Base-by-base conservation (phyloP, 1,284 basidiomycete genomes). In the Ustilago xerochloae region DNA sequence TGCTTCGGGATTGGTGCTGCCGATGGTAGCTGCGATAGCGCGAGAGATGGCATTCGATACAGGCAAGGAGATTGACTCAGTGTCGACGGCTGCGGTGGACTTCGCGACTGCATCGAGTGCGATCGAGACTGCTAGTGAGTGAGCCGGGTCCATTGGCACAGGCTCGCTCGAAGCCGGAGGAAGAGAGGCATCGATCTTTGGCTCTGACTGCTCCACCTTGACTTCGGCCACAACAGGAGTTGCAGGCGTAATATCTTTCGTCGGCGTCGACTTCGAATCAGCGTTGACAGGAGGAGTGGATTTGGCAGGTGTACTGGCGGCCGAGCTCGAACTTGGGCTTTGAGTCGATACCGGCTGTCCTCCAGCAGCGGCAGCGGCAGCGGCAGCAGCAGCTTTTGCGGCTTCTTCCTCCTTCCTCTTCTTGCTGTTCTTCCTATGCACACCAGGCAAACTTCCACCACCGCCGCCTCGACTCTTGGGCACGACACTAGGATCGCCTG, bases 381-480 rank as follows among this genome's bases (percentile, higher is more conserved):
- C 52, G 20, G 39, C 47, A 12, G 51, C 51, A 0, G 57, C 56
- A 10, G 47, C 71, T n/a, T 56, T 63, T 0, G 58, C 65, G 20
- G 57, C 68, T 18, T 66, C 68, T 18, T 67, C 59, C 35, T 58
- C 58, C 41, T 59, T 75, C 24, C 69, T 51, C 55, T 78, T 78
- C 54, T 69, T 73, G 59, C 72, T 75, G 29, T 75, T 63, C 45
- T 74, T 70, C 6, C 78, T 67, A 41, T 80, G 78, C 13, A 73
- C 68, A 28, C 78, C 78, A 0, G 78, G 78, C 4, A 75, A 56
- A 43, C 76, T 78, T 6, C 78, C 78, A 12, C 78, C 78, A 10
- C 78, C 78, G 5, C 76, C 72, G 3, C 78, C 78, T 3, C 78
- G 74, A 54, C 76, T 78, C 29, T 76, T 78, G 9, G 78, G 78